A percentile compares a stretch with the other conserved stretches of the same genome.
Conservation (phyloP, 163 green algal genomes). For the Chlamydomonas reinhardtii region DNA sequence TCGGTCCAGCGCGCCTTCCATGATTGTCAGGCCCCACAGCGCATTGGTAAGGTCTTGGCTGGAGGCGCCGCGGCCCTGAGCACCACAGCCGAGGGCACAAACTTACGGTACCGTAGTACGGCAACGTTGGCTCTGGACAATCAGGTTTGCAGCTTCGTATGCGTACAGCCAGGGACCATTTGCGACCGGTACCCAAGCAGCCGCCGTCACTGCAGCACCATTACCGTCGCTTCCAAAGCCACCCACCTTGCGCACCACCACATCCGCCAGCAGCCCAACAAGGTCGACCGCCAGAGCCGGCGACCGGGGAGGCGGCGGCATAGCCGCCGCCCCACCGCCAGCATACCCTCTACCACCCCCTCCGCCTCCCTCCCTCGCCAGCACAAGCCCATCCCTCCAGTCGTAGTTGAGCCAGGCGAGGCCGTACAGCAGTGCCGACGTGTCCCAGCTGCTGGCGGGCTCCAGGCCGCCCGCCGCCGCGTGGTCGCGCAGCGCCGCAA, state of each 20-base stretch:
- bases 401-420: conserved; percentile 32
- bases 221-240: no score
- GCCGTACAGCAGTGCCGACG: conserved; percentile 7
- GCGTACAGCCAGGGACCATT: no score
- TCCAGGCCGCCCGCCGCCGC: conserved; percentile 14
- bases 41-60: conserved; percentile 29
- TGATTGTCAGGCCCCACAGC: conserved; percentile 4
- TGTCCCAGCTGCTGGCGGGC: conserved; percentile 28
- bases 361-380: background rate
- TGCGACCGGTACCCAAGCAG: no score
- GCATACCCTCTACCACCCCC: background rate
- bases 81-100: no score
- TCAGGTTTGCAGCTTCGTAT: no score
- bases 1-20: conserved; percentile 13
- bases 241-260: background rate
- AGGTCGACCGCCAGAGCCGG: background rate
- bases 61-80: conserved; percentile 18
- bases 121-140: no score
- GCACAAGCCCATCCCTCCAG: background rate
- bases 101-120: no score
- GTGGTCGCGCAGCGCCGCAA: conserved; percentile 19
- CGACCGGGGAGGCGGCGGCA: no score
- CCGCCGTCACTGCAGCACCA: no score
- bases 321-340: background rate
- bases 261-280: conserved; percentile 2